A percentile compares a stretch with the other conserved stretches of the same genome.
phyloP scores from a whole-genome alignment of 2,329 filamentous ascomycete genomes.

The Fusarium pseudonygamai region DNA sequence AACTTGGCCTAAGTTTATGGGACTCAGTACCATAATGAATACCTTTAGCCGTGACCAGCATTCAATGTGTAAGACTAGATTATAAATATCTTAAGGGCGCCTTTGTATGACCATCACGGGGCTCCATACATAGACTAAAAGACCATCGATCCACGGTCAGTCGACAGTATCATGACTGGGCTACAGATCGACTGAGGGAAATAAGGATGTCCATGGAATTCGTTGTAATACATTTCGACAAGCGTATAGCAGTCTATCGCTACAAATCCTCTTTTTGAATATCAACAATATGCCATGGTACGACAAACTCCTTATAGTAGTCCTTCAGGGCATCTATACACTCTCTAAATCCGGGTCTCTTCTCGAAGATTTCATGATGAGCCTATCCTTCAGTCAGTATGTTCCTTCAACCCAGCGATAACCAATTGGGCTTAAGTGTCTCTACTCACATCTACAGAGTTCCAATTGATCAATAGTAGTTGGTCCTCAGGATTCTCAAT shows the following conservation, averaged over 20 bases:
- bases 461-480: neutral
- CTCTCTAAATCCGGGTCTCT: neutral
- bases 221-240: neutral
- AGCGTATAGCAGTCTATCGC: fast-evolving
- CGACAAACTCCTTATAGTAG: neutral
- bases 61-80: too few species aligned
- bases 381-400: neutral
- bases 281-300: neutral
- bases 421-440: too few species aligned
- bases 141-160: too few species aligned
- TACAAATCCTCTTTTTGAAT: neutral
- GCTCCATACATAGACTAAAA: too few species aligned
- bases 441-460: neutral
- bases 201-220: too few species aligned
- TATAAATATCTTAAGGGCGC: too few species aligned
- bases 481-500: neutral
- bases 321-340: neutral
- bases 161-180: too few species aligned
- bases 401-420: too few species aligned
- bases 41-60: fast-evolving
- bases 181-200: too few species aligned
- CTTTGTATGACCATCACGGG: too few species aligned
- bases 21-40: too few species aligned
- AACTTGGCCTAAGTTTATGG: too few species aligned
- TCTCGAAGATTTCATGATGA: neutral